Evolutionary conservation across 23 red algal species (phyloP), one percentile per base, ranked within the genome.

Genomic region (Chondrus crispus): DNA sequence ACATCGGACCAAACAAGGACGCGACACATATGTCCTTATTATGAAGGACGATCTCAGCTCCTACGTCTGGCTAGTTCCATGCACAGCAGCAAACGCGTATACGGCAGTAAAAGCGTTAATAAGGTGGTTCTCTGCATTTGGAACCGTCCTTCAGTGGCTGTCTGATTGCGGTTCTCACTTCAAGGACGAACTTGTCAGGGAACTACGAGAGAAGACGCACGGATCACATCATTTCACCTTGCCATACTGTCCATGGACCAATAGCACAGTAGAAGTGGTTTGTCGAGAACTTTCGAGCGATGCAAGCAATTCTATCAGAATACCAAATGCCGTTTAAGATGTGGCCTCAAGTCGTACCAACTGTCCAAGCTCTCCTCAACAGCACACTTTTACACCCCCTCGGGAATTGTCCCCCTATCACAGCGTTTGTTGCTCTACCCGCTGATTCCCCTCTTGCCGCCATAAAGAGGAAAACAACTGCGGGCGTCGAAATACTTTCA

Each of bases 211-310:
- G 28, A 26, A 50, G 36, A 10, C 58, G 77, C 51, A 60, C 16
- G 10, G 26, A 4, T 22, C 39, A 19, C 77, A 82, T 50, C 77
- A 82, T 35, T 82, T 82, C 77, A 54, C 45, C 8, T 35, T 60
- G 22, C 48, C 77, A 8, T 82, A 82, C 52, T 82, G 77, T 35
- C 77, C 77, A 16, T 82, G 77, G 77, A 60, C 32, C 24, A 82
- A 82, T 22, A 22, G 52, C 14, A 57, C 52, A 57, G 22, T 57
- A 57, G 52, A 57, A 22, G 16, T 14, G 22, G 16, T 57, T 16
- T 57, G 52, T 16, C 52, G 22, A 57, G 52, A 57, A 57, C n/a
- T n/a, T n/a, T n/a, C n/a, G n/a, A n/a, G n/a, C n/a, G n/a, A n/a
- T n/a, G n/a, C n/a, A n/a, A n/a, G n/a, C n/a, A n/a, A n/a, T n/a